Evolutionary conservation across 2,329 filamentous ascomycete species (phyloP), one percentile per base, ranked within the genome.

Genomic region (Pseudogymnoascus sp.): DNA sequence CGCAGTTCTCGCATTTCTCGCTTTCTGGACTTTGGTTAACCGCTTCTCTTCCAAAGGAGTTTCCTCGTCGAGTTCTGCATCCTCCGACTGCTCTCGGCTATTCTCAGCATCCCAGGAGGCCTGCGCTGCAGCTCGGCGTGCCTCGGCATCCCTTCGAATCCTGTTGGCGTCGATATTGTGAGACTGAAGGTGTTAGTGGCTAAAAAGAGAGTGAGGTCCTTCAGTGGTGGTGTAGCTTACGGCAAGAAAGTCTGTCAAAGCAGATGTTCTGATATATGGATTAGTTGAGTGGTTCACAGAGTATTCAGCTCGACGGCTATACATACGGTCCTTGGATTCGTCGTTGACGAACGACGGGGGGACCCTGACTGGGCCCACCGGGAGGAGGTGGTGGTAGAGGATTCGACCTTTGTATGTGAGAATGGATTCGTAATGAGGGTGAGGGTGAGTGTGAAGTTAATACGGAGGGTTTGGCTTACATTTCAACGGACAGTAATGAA

Each of bases 101-200:
- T 39, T 42, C 14, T 61, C 59, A 16, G 74, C 70, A 40, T 66
- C 59, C 59, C 34, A 61, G 4, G 71, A 67, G 29, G 71, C 72
- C 16, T 70, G 59, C 18, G 82, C 82, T 59, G 72, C 71, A 61
- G 69, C 69, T 61, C 80, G 76, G 57, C 83, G 78, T 37, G 74
- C 73, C 34, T 80, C 77, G 16, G 81, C 81, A 66, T 82, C 78
- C 18, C 76, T 72, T 37, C 79, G 78, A 64, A 86, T 86, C 64
- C 83, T 79, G 29, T 77, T 73, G 1, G 83, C 82, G 21, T 84
- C 90, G 68, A 91, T 91, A 69, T 90, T 90, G 73, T 90, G 86
- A 2, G 87, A 84, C 47, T 57, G 10, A 18, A 57, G 47, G 4
- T 12, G 47, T 57, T 12, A 57, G 29, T 8, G 3, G 29, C 14